A percentile compares a stretch with the other conserved stretches of the same genome.
These are phyloP conservation scores for Trichoderma harzianum DNA, from an alignment of 2,329 filamentous ascomycete genomes.

Conservation along the genomic window DNA sequence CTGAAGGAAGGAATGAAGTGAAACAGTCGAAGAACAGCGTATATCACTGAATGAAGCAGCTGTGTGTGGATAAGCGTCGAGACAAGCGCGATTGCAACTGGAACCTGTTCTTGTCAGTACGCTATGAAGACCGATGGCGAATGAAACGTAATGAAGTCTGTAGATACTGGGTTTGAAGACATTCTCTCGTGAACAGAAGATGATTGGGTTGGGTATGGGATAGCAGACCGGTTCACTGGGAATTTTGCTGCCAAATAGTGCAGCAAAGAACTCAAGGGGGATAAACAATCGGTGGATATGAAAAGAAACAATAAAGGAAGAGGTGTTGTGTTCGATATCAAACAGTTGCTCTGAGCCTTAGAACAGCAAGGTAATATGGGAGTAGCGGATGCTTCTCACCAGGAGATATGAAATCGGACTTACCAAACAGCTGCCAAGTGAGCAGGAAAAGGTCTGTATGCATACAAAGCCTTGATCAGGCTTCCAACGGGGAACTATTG, in stretches of 20 bases:
- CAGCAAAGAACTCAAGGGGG: not conserved
- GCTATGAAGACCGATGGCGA: not conserved
- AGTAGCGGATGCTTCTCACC: not conserved
- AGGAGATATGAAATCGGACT: conserved; percentile 22
- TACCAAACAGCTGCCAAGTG: conserved; percentile 30
- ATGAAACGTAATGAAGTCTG: not conserved
- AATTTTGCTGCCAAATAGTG: not conserved
- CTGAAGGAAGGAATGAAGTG: conserved; percentile 36
- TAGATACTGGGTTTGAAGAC: not conserved
- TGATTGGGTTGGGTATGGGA: not conserved
- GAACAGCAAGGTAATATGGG: not conserved
- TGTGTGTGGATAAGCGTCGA: conserved; percentile 34
- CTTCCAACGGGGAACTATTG: conserved; percentile 23
- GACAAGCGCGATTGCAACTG: conserved; percentile 31
- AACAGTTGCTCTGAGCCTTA: not conserved
- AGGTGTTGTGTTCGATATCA: not conserved
- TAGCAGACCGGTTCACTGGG: not conserved
- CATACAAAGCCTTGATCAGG: conserved; percentile 35
- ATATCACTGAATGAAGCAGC: conserved; percentile 20
- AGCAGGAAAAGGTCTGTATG: conserved; percentile 36
- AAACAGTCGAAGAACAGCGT: conserved; percentile 35
- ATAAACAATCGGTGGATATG: not conserved
- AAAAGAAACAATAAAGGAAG: not conserved
- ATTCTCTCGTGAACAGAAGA: not conserved
- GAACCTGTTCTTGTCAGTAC: conserved; percentile 30